Base-by-base conservation (phyloP, 2,329 filamentous ascomycete species). In the Pleomassaria siparia region DNA sequence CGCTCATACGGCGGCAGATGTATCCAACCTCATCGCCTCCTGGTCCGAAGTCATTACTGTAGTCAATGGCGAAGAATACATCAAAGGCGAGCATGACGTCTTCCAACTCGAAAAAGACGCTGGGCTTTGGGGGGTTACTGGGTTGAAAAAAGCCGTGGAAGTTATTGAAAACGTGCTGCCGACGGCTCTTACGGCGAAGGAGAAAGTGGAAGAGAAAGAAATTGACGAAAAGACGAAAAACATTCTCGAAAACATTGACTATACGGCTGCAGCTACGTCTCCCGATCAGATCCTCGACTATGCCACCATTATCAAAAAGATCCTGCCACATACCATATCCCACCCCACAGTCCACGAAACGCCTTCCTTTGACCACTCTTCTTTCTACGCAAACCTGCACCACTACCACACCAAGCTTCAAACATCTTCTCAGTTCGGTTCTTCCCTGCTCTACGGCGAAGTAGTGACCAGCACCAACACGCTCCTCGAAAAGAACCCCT, bases 391-490 rank as follows among this genome's bases (percentile, higher is more conserved):
- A 4, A 86, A 87, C 50, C 76, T 97, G 9, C 72, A 76, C 20
- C 74, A 82, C 21, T 95, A 91, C 64, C 83, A 87, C 43, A 67
- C 71, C 11, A 78, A 80, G 40, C 77, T 80, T 1, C 70, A 72
- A 25, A 79, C 82, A 37, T 79, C 83, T 6, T 70, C 68, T 3
- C 74, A 81, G 20, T 97, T 95, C 77, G 94, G 94, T 4, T 81
- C 85, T 42, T 75, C 81, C 42, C 71, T 99, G 3, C 76, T 97
- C 54, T 97, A 97, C 63, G 91, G 88, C 44, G 90, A 96, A 68
- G 90, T 96, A 6, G 80, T 96, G 13, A 96, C 92, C 2, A 95
- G 90, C 67, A 99, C 94, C 22, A 96, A 92, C 72, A 96, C 91
- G 0, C 77, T 97, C 4, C 79, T 96, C 6, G 94, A 97, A 63